These are phyloP conservation scores for Vachellia collinsii DNA, from an alignment of 306 rosid genomes.

Conservation along the genomic window DNA sequence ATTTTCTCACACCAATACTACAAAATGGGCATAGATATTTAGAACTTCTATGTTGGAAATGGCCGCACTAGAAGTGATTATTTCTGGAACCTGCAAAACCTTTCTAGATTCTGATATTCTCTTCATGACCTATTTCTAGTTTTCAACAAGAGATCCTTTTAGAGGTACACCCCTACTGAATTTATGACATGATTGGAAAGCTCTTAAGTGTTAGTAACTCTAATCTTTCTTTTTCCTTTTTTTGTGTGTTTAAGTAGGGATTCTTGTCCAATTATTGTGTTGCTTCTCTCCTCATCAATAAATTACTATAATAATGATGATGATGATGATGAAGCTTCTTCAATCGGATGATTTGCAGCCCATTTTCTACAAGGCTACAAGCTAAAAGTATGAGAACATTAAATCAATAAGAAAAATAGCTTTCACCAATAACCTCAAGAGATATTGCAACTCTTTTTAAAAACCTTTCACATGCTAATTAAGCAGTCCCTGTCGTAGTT, in stretches of 20 bases:
- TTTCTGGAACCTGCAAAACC: no score
- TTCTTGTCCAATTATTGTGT: not conserved
- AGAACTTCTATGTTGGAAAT: no score
- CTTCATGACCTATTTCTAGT: no score
- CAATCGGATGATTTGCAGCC: not conserved
- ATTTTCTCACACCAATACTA: not conserved
- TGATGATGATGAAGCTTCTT: constrained; percentile 14
- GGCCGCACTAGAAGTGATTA: no score
- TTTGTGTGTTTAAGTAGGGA: not conserved
- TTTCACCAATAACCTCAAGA: constrained; percentile 19
- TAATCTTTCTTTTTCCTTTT: not conserved
- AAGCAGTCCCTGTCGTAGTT: constrained; percentile 21
- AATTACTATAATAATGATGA: not conserved
- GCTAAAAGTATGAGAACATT: constrained; percentile 7
- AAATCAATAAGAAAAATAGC: constrained; percentile 1
- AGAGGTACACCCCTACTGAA: no score
- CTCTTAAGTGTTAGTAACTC: no score
- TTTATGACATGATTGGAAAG: not conserved
- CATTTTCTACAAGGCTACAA: not conserved
- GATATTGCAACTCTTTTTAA: not conserved
- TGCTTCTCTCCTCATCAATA: not conserved
- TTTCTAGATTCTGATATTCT: no score
- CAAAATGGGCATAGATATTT: not conserved
- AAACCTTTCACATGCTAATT: constrained; percentile 4
- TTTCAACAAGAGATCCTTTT: no score